These are phyloP conservation scores for Noccaea caerulescens DNA, from an alignment of 345 rosid species.

Conservation along the genomic window DNA sequence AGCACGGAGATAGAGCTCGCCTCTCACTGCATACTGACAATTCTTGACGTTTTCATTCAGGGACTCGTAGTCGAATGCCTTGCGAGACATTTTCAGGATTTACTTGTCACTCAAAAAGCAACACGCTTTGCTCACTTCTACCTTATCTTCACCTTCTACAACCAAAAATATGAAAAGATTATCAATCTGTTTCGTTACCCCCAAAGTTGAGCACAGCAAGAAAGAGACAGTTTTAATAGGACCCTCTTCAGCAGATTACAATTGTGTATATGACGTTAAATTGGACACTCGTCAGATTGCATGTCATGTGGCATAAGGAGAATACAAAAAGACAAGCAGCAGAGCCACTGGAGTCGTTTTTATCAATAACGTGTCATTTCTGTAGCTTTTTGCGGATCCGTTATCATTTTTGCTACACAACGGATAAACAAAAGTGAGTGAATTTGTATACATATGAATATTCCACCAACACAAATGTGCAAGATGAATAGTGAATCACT, in stretches of 20 bases:
- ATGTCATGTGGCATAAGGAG: slow-evolving; percentile 35
- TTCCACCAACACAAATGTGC: not conserved
- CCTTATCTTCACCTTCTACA: slow-evolving; percentile 15
- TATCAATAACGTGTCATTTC: slow-evolving; percentile 17
- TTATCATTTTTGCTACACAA: slow-evolving; percentile 7
- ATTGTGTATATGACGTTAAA: slow-evolving; percentile 38
- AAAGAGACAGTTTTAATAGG: slow-evolving; percentile 1
- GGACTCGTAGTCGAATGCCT: slow-evolving; percentile 76
- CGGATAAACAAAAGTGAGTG: not conserved
- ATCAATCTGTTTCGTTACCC: slow-evolving; percentile 4
- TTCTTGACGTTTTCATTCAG: slow-evolving; percentile 91
- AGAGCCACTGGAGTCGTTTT: slow-evolving; percentile 11
- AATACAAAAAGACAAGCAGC: slow-evolving; percentile 28
- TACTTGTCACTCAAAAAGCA: slow-evolving; percentile 2
- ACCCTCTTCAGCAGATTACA: slow-evolving; percentile 17
- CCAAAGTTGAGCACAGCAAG: slow-evolving; percentile 10
- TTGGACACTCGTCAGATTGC: slow-evolving; percentile 40
- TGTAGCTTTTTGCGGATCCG: slow-evolving; percentile 18
- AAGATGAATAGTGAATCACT: slow-evolving; percentile 11
- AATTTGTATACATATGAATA: slow-evolving; percentile 21
- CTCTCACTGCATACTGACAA: slow-evolving; percentile 90
- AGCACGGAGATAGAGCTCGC: slow-evolving; percentile 96
- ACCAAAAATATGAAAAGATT: not conserved
- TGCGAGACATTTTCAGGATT: slow-evolving; percentile 56
- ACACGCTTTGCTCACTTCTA: not conserved